Evolutionary conservation across 441 rosid species (phyloP), one percentile per base, ranked within the genome.

Genomic region (Sinapis alba): DNA sequence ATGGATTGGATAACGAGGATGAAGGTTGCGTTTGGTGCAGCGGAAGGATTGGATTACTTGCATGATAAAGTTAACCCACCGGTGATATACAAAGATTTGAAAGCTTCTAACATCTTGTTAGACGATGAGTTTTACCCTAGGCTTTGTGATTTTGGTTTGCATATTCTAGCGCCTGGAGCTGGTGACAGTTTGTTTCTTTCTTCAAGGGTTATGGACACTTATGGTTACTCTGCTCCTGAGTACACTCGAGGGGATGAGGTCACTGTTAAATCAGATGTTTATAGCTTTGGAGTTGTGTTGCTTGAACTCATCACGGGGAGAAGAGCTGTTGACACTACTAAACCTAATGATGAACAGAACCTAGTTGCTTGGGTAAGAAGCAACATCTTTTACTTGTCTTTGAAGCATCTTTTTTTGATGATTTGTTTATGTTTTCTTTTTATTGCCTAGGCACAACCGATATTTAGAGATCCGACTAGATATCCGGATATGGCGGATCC

Each of bases 401-500:
- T 41, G 38, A 30, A 70, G 20, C 4, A 16, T 32, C 10, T 12
- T 18, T 41, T n/a, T 20, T 4, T 53, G 59, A 57, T 58, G 62
- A 15, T 3, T 2, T 58, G 19, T 53, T 8, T 45, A 36, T 45
- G 60, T 24, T 24, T 24, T 24, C 7, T 41, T 59, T 34, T 47
- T 59, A 43, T 53, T 21, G 57, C 58, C 0, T 32, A 91, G 98
- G 98, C 97, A 41, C 84, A 74, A 78, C 94, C 97, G 2, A 82
- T 83, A 23, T 94, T 94, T 78, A 81, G 78, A 70, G 89, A 94
- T 64, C 98, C 97, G 0, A 94, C 90, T 75, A 81, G 70, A 77
- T 94, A 82, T 50, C 93, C 94, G 1, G 85, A 86, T 27, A 85
- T 94, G 92, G 97, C 97, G 8, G 98, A 94, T 80, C 94, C 97